Percentiles rank a stretch among this genome's conserved stretches.
These are phyloP conservation scores for Zarea fungicola DNA, from an alignment of 2,329 filamentous ascomycete species.

Conservation along the genomic window DNA sequence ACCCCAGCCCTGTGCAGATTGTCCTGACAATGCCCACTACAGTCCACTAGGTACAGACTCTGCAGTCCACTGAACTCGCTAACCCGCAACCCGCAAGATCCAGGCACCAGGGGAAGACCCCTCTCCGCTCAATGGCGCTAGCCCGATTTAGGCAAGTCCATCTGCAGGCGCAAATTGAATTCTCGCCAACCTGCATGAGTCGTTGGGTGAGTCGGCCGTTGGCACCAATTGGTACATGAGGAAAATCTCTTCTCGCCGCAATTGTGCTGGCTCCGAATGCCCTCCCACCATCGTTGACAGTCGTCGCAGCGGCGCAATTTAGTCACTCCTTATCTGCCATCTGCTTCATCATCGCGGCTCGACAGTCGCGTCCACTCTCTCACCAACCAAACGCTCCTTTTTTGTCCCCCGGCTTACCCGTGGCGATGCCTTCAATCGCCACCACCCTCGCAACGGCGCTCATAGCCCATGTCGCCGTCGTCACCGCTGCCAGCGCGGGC, in stretches of 20 bases:
- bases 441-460: background rate
- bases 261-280: background rate
- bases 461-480: background rate
- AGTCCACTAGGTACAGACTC: no score
- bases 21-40: no score
- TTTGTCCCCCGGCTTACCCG: background rate
- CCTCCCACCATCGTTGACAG: background rate
- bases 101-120: slow-evolving; percentile 3
- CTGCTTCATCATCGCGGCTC: background rate
- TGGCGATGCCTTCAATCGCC: background rate
- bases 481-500: slow-evolving; percentile 10
- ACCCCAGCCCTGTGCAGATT: no score
- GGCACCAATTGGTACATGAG: background rate
- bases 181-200: background rate
- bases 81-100: background rate
- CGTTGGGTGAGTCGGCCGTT: background rate
- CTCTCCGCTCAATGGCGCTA: background rate
- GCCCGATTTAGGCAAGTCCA: background rate
- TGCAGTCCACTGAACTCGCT: background rate
- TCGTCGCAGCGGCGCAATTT: slow-evolving; percentile 5
- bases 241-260: background rate
- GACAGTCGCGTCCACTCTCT: background rate
- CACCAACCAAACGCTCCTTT: background rate
- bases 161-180: background rate
- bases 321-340: background rate